A percentile compares a stretch with the other conserved stretches of the same genome.
Conservation (phyloP, 306 rosid genomes). For the Herpetospermum pedunculosum region DNA sequence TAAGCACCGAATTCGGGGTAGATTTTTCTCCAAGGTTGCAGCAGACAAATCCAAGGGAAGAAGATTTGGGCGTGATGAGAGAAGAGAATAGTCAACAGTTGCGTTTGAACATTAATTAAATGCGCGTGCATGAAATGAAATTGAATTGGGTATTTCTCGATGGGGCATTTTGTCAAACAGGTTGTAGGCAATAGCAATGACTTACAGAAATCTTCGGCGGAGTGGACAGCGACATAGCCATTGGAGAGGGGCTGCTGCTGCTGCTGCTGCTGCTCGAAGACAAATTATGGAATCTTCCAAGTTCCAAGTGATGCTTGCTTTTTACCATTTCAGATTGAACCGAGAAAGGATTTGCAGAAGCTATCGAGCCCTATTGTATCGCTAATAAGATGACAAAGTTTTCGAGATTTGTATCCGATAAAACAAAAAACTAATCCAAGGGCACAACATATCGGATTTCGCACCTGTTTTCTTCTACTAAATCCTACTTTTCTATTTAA, state of each 20-base stretch:
- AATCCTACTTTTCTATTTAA: too few species aligned
- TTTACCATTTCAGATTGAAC: neutral
- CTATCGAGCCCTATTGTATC: neutral
- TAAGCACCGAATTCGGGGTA: constrained; percentile 39
- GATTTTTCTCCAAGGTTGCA: constrained; percentile 30
- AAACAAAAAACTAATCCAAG: neutral
- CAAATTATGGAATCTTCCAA: constrained; percentile 7
- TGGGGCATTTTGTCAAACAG: neutral
- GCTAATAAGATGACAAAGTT: neutral
- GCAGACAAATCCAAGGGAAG: constrained; percentile 54
- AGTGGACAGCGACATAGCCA: neutral
- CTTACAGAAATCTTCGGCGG: neutral
- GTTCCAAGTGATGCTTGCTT: neutral
- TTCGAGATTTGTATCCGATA: neutral
- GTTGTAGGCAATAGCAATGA: neutral
- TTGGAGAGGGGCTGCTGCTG: neutral
- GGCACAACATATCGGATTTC: neutral
- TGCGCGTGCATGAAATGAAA: neutral
- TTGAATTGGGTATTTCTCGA: constrained; percentile 7
- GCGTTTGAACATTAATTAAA: constrained; percentile 23
- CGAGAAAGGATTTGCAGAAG: neutral
- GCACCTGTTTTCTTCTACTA: neutral
- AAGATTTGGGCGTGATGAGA: constrained; percentile 85
- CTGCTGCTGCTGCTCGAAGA: neutral
- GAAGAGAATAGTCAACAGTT: constrained; percentile 28